Evolutionary conservation across 2,329 filamentous ascomycete species (phyloP).

Genomic region (Lecanicillium sp.): DNA sequence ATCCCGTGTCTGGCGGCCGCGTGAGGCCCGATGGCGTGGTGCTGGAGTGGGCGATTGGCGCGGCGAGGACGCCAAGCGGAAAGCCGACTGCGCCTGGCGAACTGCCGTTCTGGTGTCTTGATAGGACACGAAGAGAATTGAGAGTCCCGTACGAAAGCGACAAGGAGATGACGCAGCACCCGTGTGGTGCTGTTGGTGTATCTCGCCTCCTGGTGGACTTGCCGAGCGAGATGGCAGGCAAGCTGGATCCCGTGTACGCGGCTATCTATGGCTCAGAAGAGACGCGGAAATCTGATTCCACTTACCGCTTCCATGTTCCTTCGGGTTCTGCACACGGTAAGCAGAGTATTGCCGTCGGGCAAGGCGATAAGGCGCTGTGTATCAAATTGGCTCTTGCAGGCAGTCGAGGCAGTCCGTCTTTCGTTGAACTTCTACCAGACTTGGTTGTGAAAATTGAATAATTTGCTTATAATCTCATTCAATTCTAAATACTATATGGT

Average conservation of each 20-base stretch:
- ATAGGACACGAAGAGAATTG: conserved; percentile 47
- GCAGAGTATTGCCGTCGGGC: conserved; percentile 5
- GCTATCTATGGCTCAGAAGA: conserved; percentile 16
- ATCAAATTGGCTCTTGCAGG: conserved; percentile 12
- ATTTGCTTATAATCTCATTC: too few relatives aligned
- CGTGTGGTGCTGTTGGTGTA: conserved; percentile 43
- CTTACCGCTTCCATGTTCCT: conserved; percentile 12
- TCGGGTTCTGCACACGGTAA: conserved; percentile 3
- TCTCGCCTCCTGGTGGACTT: conserved; percentile 33
- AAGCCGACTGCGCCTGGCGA: conserved; percentile 32
- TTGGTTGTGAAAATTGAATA: conserved; percentile 12
- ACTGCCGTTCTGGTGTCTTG: conserved; percentile 60
- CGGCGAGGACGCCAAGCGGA: conserved; percentile 21
- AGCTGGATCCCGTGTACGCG: conserved; percentile 17
- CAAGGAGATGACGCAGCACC: conserved; percentile 31
- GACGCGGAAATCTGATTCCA: background rate
- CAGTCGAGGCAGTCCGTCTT: conserved; percentile 8
- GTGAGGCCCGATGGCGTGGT: conserved; percentile 45
- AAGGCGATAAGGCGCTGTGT: conserved; percentile 1
- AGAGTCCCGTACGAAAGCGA: conserved; percentile 40
- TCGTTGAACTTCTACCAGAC: conserved; percentile 13
- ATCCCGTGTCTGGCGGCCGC: conserved; percentile 45
- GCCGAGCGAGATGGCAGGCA: conserved; percentile 12
- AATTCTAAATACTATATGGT: too few relatives aligned
- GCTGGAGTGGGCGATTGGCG: conserved; percentile 52